Base-by-base conservation (phyloP, 768 basidiomycete species). In the Termitomyces sp. region DNA sequence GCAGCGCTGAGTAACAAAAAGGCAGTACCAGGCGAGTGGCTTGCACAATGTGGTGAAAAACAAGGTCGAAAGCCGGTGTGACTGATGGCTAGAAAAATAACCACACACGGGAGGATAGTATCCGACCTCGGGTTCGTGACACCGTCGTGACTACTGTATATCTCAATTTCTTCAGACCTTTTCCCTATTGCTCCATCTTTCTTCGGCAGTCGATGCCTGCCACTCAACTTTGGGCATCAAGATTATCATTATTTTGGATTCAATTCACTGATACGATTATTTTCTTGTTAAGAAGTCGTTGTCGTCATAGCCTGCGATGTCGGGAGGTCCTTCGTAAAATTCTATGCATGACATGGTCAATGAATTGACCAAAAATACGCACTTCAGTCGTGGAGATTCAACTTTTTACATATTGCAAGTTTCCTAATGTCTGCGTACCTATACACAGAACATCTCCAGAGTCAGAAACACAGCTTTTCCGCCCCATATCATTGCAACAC, bases 21-120 rank as follows among this genome's bases (percentile, higher is more conserved):
- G 19, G 17, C 19, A 11, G 52, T 35, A 47, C 37, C 54, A 21
- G 53, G 38, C 45, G 23, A 54, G 60, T 45, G 35, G 42, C 49
- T 43, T 15, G 50, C 11, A 14, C 38, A 54, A 63, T 58, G 62
- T 63, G 60, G 62, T 63, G 60, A 55, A 63, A 65, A 60, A 60
- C 54, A 63, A 57, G 60, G 61, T 35, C 52, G 47, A 55, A 53
- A 51, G 53, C 48, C 49, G 33, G 64, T 60, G 64, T 65, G 64
- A 65, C 62, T 65, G 64, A 65, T 65, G 63, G 62, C 45, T 50
- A 47, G 35, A 49, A 58, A 35, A 56, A 60, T 53, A 52, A 60
- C 56, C 49, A 53, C 40, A 33, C 58, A 57, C 57, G 55, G 35
- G 6, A 40, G 50, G 50, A 51, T 30, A 54, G 59, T n/a, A 45